Evolutionary conservation across 345 rosid species (phyloP), one percentile per base, ranked within the genome.

Genomic region (Salix koriyanagi): DNA sequence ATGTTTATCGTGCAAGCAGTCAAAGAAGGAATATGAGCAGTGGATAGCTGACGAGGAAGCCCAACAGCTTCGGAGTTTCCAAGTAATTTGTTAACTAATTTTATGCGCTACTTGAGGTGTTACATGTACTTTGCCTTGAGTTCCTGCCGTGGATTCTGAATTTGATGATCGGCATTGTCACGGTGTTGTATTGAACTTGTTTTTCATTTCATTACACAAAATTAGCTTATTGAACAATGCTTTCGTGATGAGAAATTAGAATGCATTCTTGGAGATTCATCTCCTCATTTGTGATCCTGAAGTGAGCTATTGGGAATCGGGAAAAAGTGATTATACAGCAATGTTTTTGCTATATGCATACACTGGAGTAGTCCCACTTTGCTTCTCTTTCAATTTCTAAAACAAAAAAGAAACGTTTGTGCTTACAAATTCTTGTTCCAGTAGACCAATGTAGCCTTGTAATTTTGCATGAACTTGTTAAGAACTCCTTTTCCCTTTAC

Each of bases 1-100:
- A 12, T 69, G 39, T 44, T 42, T 34, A 7, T 44, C 52, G 70
- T 76, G 74, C 54, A 48, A 41, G 11, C 78, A 96, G 99, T 88
- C 97, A 11, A 91, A 81, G 87, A 93, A 86, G 79, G 89, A 91
- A 78, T 87, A 90, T 74, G 99, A 93, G 78, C 85, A 72, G 14
- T 91, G 85, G 76, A 41, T 95, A 72, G 97, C 96, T 70, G 84
- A 90, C 77, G 93, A 88, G 78, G 99, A 95, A 54, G 91, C 85
- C 41, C 77, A 87, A 75, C 88, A 93, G 81, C 90, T 95, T 28
- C 87, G 83, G 75, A 89, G 85, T 87, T 95, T 95, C 88, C 99
- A 95, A 79, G 99, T 95, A 81, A 74, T 74, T 46, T 71, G 36
- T 67, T 60, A 28, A 13, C 50, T 44, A 13, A 44, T 44, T 13